Conservation (phyloP, 129 eudicot species). For the Escallonia herrerae region DNA sequence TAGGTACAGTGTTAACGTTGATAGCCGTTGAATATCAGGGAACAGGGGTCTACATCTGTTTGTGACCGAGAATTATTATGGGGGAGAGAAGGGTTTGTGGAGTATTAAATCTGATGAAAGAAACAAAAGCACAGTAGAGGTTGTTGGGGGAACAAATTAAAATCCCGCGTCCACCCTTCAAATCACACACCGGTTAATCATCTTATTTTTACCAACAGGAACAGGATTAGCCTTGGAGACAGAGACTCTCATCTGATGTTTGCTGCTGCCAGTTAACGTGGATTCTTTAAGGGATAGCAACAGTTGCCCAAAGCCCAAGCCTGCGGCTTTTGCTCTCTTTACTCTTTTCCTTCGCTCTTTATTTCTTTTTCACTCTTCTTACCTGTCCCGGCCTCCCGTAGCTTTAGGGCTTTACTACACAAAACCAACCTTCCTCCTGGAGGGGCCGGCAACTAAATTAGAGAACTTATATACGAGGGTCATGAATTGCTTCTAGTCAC, state of each 20-base stretch:
- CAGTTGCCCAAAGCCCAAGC: slow-evolving; percentile 14
- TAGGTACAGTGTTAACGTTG: neutral
- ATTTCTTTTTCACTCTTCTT: too few relatives aligned
- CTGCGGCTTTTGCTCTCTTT: slow-evolving; percentile 33
- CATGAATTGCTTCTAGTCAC: too few relatives aligned
- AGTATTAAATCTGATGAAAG: too few relatives aligned
- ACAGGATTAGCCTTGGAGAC: too few relatives aligned
- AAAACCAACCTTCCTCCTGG: too few relatives aligned
- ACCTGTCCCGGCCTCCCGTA: too few relatives aligned
- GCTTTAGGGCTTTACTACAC: too few relatives aligned
- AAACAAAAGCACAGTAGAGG: neutral
- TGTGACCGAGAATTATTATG: neutral
- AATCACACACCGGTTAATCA: too few relatives aligned
- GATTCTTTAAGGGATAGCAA: slow-evolving; percentile 42
- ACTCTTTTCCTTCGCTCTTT: neutral
- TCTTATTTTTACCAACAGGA: too few relatives aligned
- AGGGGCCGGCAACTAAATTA: too few relatives aligned
- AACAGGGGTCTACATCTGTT: slow-evolving; percentile 1
- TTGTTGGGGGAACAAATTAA: slow-evolving; percentile 16
- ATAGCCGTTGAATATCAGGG: slow-evolving; percentile 3
- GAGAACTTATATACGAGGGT: too few relatives aligned
- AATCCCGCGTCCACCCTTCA: too few relatives aligned
- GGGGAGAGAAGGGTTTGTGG: neutral
- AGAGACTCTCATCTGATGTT: neutral
- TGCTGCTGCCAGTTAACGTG: neutral